phyloP scores from a whole-genome alignment of 2,329 filamentous ascomycete genomes.

The Colletotrichum higginsianum region DNA sequence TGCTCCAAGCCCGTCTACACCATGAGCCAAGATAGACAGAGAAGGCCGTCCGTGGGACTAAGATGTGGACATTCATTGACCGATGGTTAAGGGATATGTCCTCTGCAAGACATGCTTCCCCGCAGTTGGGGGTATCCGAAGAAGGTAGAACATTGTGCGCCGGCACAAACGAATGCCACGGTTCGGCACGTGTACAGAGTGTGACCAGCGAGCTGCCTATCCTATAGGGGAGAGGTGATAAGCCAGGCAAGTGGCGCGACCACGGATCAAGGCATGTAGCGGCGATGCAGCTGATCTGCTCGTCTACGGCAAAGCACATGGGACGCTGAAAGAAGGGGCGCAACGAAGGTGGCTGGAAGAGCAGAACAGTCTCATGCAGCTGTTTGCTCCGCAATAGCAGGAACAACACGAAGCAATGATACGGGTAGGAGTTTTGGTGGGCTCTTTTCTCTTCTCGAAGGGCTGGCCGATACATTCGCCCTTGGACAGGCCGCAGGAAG shows the following conservation, averaged over 20 bases:
- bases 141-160: not conserved
- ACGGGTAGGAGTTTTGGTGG: too few relatives aligned
- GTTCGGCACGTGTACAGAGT: not conserved
- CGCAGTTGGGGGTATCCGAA: too few relatives aligned
- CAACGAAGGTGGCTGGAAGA: not conserved
- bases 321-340: not conserved
- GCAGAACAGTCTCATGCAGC: not conserved
- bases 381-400: too few relatives aligned
- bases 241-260: not conserved
- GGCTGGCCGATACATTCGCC: too few relatives aligned
- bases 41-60: not conserved
- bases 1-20: not conserved
- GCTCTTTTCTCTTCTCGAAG: too few relatives aligned
- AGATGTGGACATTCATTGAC: not conserved
- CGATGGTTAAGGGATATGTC: not conserved
- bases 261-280: not conserved
- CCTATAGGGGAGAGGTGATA: not conserved
- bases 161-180: not conserved
- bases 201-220: not conserved
- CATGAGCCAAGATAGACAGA: not conserved
- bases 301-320: conserved; percentile 12
- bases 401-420: too few relatives aligned
- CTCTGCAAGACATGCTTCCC: not conserved
- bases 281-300: not conserved
- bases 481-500: too few relatives aligned